Evolutionary conservation across 495 filamentous ascomycete genomes (phyloP).

Genomic region (Penicillium daleae): DNA sequence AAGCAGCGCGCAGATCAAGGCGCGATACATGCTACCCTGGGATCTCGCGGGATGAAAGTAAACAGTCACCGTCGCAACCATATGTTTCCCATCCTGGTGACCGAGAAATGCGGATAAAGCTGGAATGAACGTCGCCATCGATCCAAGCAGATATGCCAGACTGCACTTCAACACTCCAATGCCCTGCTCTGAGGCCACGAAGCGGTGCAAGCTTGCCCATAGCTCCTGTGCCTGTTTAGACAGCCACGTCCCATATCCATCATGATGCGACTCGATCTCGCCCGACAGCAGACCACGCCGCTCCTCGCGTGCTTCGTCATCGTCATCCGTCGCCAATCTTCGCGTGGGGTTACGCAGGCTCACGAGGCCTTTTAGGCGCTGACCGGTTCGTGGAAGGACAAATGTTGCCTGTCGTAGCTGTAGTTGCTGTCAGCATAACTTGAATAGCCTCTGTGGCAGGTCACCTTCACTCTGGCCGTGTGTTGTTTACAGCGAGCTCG

Average conservation of each 20-base stretch:
- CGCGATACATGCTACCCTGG: slow-evolving; percentile 88
- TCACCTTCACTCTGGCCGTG: neutral
- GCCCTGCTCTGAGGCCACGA: slow-evolving; percentile 60
- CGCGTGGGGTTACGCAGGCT: slow-evolving; percentile 43
- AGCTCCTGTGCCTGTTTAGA: slow-evolving; percentile 15
- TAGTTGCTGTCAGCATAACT: slow-evolving; percentile 15
- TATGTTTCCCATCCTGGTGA: slow-evolving; percentile 91
- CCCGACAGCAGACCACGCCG: slow-evolving; percentile 46
- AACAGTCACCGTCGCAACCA: slow-evolving; percentile 89
- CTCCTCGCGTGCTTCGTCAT: slow-evolving; percentile 35
- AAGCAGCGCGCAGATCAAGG: slow-evolving; percentile 76
- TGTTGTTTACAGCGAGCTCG: neutral
- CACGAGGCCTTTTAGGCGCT: slow-evolving; percentile 55
- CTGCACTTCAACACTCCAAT: slow-evolving; percentile 89
- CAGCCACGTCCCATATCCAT: slow-evolving; percentile 21
- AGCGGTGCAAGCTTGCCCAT: slow-evolving; percentile 35
- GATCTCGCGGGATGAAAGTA: slow-evolving; percentile 97
- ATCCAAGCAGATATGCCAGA: slow-evolving; percentile 86
- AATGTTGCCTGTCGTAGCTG: slow-evolving; percentile 59
- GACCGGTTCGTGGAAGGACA: slow-evolving; percentile 55
- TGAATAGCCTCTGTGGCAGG: neutral
- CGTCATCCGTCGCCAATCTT: slow-evolving; percentile 14
- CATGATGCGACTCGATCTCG: slow-evolving; percentile 24
- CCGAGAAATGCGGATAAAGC: slow-evolving; percentile 74
- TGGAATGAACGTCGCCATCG: slow-evolving; percentile 82